Evolutionary conservation across 1,139 yeast species (phyloP).

Genomic region (Suhomyces terraborum): DNA sequence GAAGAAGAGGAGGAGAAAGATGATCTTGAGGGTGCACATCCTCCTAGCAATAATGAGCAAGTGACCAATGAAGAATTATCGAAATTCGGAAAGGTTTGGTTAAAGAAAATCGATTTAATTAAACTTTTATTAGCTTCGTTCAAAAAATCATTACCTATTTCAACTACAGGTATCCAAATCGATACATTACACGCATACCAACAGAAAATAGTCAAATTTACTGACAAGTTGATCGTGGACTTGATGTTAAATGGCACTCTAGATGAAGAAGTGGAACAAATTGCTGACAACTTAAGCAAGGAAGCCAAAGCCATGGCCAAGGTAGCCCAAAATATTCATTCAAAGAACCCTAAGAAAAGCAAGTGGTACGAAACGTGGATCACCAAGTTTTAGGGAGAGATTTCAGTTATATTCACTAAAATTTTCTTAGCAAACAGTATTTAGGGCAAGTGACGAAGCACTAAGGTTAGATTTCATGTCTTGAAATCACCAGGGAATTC

Average conservation of each 20-base stretch:
- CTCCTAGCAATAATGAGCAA: constrained; percentile 28
- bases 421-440: too few species aligned
- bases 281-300: constrained; percentile 28
- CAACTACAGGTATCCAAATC: constrained; percentile 34
- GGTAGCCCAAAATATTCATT: constrained; percentile 41
- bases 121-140: constrained; percentile 57
- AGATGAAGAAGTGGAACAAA: constrained; percentile 31
- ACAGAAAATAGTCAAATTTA: constrained; percentile 32
- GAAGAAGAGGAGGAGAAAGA: constrained; percentile 31
- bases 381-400: constrained; percentile 36
- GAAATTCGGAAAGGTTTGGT: constrained; percentile 50
- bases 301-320: constrained; percentile 35
- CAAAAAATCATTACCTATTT: constrained; percentile 53
- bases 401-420: too few species aligned
- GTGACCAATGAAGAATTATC: constrained; percentile 30
- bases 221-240: constrained; percentile 51
- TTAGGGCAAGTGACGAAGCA: too few species aligned
- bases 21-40: constrained; percentile 20
- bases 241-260: constrained; percentile 47
- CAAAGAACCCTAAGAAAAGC: constrained; percentile 40
- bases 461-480: too few species aligned
- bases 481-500: too few species aligned
- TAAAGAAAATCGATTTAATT: constrained; percentile 53
- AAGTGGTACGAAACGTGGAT: constrained; percentile 59
- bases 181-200: constrained; percentile 40